Percentiles rank a stretch among this genome's conserved stretches.
Conservation (phyloP, 176 grass and related monocot genomes). For the sorghum (Sorghum bicolor) region DNA sequence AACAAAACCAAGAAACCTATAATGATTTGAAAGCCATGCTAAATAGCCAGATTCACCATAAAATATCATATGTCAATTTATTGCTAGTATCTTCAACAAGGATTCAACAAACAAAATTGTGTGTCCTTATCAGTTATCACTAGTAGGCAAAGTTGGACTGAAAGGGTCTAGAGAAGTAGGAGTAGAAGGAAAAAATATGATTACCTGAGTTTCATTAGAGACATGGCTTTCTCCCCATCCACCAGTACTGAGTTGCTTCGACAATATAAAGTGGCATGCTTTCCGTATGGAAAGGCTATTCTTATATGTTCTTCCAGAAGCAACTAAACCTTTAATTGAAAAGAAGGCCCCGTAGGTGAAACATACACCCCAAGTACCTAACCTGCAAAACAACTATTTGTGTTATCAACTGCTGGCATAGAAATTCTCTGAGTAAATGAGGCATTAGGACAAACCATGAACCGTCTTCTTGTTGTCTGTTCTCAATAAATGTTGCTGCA, state of each 20-base stretch:
- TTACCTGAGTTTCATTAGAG: not conserved
- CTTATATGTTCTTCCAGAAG: not conserved
- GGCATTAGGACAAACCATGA: slow-evolving; percentile 1
- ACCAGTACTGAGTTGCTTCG: not conserved
- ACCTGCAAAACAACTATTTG: not conserved
- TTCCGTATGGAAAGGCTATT: not conserved
- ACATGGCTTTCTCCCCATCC: not conserved
- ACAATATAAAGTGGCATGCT: not conserved
- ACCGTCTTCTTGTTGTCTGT: not conserved
- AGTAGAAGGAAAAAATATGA: not conserved
- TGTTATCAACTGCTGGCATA: not conserved
- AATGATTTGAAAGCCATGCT: too few relatives aligned
- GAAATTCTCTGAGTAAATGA: not conserved
- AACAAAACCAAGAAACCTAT: too few relatives aligned
- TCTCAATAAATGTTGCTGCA: not conserved
- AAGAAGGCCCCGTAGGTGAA: not conserved
- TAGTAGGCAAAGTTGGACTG: too few relatives aligned
- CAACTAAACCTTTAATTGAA: not conserved
- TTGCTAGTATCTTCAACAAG: too few relatives aligned
- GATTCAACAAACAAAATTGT: not conserved
- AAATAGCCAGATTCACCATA: too few relatives aligned
- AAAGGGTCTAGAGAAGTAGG: not conserved
- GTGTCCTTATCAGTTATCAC: not conserved
- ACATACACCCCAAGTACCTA: slow-evolving; percentile 1
- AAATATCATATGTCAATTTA: too few relatives aligned